Conservation (phyloP, 2,329 filamentous ascomycete species). For the Alternaria sp. region DNA sequence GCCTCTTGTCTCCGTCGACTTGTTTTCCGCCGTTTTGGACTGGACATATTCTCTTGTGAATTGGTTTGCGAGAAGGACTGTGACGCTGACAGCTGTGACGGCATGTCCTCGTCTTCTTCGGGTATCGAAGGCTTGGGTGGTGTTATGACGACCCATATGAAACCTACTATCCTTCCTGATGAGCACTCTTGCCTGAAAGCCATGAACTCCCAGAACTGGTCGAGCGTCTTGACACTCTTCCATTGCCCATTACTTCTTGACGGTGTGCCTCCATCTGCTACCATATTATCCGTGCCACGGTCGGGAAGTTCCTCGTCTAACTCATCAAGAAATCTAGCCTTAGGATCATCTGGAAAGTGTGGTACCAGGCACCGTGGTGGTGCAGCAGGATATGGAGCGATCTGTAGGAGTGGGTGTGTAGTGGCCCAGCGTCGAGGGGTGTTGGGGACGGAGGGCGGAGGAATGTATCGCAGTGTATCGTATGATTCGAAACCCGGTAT, state of each 20-base stretch:
- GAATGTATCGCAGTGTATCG: slow-evolving; percentile 83
- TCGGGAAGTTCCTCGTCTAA: slow-evolving; percentile 82
- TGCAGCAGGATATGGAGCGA: slow-evolving; percentile 73
- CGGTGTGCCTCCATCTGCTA: slow-evolving; percentile 51
- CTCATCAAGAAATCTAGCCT: slow-evolving; percentile 87
- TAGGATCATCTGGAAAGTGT: slow-evolving; percentile 93
- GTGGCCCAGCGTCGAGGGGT: slow-evolving; percentile 59
- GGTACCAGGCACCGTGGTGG: slow-evolving; percentile 87
- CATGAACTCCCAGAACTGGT: slow-evolving; percentile 99
- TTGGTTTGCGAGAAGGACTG: slow-evolving; percentile 29
- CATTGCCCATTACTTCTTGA: slow-evolving; percentile 72
- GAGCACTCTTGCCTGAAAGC: slow-evolving; percentile 95
- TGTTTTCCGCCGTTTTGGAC: slow-evolving; percentile 25
- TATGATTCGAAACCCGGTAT: slow-evolving; percentile 86
- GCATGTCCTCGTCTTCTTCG: slow-evolving; percentile 41
- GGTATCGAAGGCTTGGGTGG: slow-evolving; percentile 60
- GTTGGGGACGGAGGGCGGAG: slow-evolving; percentile 57
- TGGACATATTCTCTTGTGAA: slow-evolving; percentile 25
- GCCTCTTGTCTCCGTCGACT: slow-evolving; percentile 33
- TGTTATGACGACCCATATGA: slow-evolving; percentile 88
- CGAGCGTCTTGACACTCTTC: slow-evolving; percentile 82
- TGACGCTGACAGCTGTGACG: slow-evolving; percentile 35
- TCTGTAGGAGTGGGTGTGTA: slow-evolving; percentile 76
- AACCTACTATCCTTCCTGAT: slow-evolving; percentile 89
- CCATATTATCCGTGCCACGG: slow-evolving; percentile 49